These are phyloP conservation scores for Trametes punicea DNA, from an alignment of 768 basidiomycete genomes.

Conservation along the genomic window DNA sequence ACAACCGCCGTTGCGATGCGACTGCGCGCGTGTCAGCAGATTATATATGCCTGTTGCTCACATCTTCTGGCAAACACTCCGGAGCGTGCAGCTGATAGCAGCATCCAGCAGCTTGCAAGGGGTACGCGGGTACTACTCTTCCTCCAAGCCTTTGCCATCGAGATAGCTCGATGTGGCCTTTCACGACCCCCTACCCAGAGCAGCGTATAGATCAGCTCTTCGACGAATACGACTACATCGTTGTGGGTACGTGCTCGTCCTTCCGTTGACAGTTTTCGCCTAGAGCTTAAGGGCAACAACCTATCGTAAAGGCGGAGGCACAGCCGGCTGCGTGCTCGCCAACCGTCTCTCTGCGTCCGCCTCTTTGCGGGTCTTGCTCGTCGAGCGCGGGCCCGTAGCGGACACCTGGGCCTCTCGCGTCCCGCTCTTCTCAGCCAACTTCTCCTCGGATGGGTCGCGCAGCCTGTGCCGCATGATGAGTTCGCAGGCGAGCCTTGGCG, in stretches of 20 bases:
- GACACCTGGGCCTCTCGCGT: conserved; percentile 30
- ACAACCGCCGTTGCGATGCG: too few species aligned
- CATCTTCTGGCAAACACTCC: too few species aligned
- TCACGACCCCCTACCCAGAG: conserved; percentile 16
- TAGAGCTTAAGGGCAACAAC: not conserved
- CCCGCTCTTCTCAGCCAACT: conserved; percentile 32
- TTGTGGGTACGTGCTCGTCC: conserved; percentile 20
- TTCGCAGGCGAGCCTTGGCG: conserved; percentile 5
- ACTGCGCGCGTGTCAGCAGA: too few species aligned
- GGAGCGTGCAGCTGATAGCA: too few species aligned
- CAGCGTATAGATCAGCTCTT: conserved; percentile 4
- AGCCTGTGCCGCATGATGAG: conserved; percentile 14
- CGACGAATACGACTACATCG: conserved; percentile 26
- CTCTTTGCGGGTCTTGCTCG: conserved; percentile 31
- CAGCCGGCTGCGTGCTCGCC: conserved; percentile 38
- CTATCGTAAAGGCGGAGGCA: conserved; percentile 28
- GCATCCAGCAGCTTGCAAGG: too few species aligned
- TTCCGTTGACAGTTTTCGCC: too few species aligned
- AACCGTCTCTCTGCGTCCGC: conserved; percentile 34
- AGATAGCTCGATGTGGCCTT: conserved; percentile 29
- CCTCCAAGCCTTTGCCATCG: too few species aligned
- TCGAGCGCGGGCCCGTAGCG: conserved; percentile 27
- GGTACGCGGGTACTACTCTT: too few species aligned
- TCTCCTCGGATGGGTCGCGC: conserved; percentile 25
- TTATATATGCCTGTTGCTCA: too few species aligned